These are phyloP conservation scores for Cyberlindnera subsufficiens DNA, from an alignment of 805 yeast genomes.

Conservation along the genomic window DNA sequence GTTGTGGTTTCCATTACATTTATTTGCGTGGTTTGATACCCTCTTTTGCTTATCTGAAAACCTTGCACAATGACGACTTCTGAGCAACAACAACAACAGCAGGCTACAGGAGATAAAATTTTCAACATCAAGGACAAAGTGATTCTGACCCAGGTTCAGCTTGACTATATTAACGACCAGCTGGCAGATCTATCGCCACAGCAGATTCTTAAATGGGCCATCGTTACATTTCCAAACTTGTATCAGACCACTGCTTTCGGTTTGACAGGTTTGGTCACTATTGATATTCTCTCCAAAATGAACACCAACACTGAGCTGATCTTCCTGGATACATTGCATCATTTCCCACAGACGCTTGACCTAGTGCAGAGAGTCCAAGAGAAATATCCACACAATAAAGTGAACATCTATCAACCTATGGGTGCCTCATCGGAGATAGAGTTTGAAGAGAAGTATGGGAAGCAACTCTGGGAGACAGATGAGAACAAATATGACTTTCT, in stretches of 20 bases:
- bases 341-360: conserved; percentile 88
- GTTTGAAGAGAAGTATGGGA: conserved; percentile 66
- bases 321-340: conserved; percentile 86
- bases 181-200: conserved; percentile 53
- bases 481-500: conserved; percentile 78
- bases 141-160: conserved; percentile 43
- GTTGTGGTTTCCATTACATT: neutral
- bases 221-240: conserved; percentile 73
- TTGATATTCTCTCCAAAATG: conserved; percentile 70
- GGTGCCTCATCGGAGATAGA: conserved; percentile 52
- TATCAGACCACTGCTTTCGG: conserved; percentile 96
- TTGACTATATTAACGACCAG: conserved; percentile 60
- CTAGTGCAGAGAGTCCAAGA: conserved; percentile 53
- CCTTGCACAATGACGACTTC: neutral
- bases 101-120: neutral
- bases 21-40: neutral
- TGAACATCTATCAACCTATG: conserved; percentile 66
- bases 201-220: conserved; percentile 77
- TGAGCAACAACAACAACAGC: neutral
- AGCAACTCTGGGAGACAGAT: conserved; percentile 74
- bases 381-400: conserved; percentile 46
- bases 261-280: conserved; percentile 81
- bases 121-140: conserved; percentile 27
- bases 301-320: conserved; percentile 60
- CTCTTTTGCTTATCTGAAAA: neutral